Base-by-base conservation (phyloP, 225 moss, liverwort and hornwort species). In the Neckera pumila region DNA sequence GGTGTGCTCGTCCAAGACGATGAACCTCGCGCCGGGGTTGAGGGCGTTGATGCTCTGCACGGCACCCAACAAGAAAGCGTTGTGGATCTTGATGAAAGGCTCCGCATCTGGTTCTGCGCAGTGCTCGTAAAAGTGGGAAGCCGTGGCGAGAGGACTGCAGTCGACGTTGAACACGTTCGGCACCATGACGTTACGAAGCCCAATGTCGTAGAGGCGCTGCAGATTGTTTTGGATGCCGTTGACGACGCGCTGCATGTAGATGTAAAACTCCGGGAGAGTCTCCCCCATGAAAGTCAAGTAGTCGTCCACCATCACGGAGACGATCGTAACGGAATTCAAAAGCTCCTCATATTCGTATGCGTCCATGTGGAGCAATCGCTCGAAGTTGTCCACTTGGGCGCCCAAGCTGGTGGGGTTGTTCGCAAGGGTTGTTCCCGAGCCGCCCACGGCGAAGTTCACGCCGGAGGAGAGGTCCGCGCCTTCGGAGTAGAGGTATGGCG, bases 231-330 rank as follows among this genome's bases (percentile, higher is more conserved):
- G 80, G 58, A 92, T 94, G 42, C 91, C 90, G 17, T 84, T 27
- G 21, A 92, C 61, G 28, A 94, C 88, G 5, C 43, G 81, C 42
- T 92, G 84, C 0, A 81, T 14, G 84, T 11, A 92, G n/a, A 84
- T 51, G 34, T 90, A 89, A 12, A 86, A 14, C 53, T 90, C 89
- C 58, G 67, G 34, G 28, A 89, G 89, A 34, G 83, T 88, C 2
- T 27, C 86, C 47, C 89, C 93, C 10, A 3, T 87, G 76, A 90
- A 93, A 3, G 86, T 16, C 14, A 62, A n/a, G 89, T 98, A 97
- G 86, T 96, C 96, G 87, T 95, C 89, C 28, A 94, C 96, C 6
- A 64, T 62, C 7, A 87, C 76, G 70, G 93, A 91, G 42, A 97
- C 90, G 28, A 95, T 83, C 27, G 92, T 90, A 11, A 97, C 30